phyloP scores from a whole-genome alignment of 139 green algal genomes.

The Marvania coccoides region DNA sequence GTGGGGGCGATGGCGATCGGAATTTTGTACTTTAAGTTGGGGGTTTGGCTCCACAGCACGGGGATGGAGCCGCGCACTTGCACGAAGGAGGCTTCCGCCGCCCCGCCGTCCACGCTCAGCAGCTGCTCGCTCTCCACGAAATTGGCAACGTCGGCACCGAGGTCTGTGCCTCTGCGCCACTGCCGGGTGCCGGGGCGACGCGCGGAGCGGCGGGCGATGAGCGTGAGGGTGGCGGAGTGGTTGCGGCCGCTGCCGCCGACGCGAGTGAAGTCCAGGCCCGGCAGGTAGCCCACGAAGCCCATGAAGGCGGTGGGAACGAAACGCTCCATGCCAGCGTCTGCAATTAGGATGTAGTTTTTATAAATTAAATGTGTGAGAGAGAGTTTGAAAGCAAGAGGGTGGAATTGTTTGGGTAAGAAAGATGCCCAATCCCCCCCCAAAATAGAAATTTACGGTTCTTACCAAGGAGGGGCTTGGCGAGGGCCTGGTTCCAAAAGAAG shows the following conservation, averaged over 20 bases:
- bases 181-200: constrained; percentile 64
- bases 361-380: neutral
- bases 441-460: neutral
- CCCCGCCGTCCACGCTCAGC: constrained; percentile 36
- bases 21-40: constrained; percentile 93
- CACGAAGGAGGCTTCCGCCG: constrained; percentile 46
- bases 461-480: constrained; percentile 52
- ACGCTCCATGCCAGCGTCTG: constrained; percentile 23
- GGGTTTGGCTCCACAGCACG: constrained; percentile 74
- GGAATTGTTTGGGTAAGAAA: no score
- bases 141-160: constrained; percentile 66
- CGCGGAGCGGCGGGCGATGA: constrained; percentile 51
- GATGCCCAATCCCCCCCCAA: no score
- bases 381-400: neutral
- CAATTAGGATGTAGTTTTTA: neutral
- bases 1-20: constrained; percentile 51
- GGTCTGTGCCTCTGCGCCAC: constrained; percentile 75
- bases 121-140: constrained; percentile 90
- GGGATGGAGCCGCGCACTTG: constrained; percentile 74
- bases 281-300: constrained; percentile 68
- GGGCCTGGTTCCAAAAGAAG: constrained; percentile 70
- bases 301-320: constrained; percentile 60
- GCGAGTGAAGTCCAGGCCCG: constrained; percentile 29
- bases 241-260: neutral
- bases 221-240: constrained; percentile 33